Base-by-base conservation (phyloP, 2,329 filamentous ascomycete species). In the Penicillium capsulatum region DNA sequence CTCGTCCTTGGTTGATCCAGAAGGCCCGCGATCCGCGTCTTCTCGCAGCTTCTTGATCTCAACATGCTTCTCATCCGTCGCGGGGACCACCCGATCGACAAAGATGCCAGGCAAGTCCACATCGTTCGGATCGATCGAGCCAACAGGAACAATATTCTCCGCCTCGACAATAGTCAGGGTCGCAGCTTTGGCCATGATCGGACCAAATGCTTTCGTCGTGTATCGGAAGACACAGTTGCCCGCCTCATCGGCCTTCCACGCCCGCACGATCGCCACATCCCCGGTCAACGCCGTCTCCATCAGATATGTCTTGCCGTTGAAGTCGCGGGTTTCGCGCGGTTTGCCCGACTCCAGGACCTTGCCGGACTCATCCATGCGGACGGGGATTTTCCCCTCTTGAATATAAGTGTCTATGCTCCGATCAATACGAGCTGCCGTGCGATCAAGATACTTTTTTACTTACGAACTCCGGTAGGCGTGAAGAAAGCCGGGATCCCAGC, bases 331-430 rank as follows among this genome's bases (percentile, higher is more conserved):
- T 63, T 91, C 86, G 20, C 84, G 76, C 14, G 79, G 75, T 32
- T 72, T 73, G 2, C 83, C 83, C 48, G 74, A 76, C 63, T 86
- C 77, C 1, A 84, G 67, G 82, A 95, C 65, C 74, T 94, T 60
- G 82, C 90, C 50, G 80, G 94, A 68, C 73, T 89, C 56, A 87
- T 95, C 68, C 80, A 91, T 66, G 66, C 91, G 65, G 86, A 94
- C 64, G 77, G 87, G 65, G 7, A 68, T 66, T 31, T 64, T 57
- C 11, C 65, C 65, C n/a, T 64, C 59, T 30, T 67, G 61, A 6
- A 67, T 59, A 20, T 59, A 57, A 0, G 64, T 67, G 31, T 60
- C 62, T 64, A n/a, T n/a, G n/a, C n/a, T n/a, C n/a, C n/a, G n/a
- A n/a, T n/a, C n/a, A n/a, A n/a, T n/a, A n/a, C n/a, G n/a, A n/a